Evolutionary conservation across 2,329 filamentous ascomycete species (phyloP).

Genomic region (Neonectria hederae): DNA sequence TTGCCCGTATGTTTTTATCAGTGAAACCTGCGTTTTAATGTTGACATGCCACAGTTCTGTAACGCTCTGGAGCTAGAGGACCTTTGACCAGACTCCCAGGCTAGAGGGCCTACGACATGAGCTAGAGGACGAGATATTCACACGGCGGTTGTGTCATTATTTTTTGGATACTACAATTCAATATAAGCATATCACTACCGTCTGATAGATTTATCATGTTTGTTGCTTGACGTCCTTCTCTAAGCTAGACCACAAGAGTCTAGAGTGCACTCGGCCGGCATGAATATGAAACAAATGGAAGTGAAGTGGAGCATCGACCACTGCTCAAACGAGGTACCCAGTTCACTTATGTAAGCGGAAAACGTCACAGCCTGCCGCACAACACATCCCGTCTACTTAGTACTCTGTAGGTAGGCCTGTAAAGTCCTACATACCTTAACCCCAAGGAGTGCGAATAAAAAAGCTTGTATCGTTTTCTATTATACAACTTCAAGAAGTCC

Average conservation of each 20-base stretch:
- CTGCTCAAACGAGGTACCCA: background rate
- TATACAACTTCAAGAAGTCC: too few relatives aligned
- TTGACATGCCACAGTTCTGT: background rate
- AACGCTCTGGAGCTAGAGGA: background rate
- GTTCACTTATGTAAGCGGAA: background rate
- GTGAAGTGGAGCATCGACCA: background rate
- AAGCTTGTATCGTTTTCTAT: too few relatives aligned
- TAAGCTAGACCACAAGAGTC: too few relatives aligned
- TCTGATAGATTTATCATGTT: too few relatives aligned
- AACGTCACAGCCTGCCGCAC: background rate
- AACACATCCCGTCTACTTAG: too few relatives aligned
- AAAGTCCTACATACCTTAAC: background rate
- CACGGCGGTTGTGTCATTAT: background rate
- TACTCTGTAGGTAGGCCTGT: too few relatives aligned
- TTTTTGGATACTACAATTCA: background rate
- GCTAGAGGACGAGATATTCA: background rate
- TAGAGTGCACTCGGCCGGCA: background rate
- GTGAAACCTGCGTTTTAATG: background rate
- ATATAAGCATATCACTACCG: background rate
- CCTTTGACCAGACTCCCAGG: too few relatives aligned
- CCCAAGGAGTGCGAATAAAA: background rate
- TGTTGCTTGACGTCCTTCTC: background rate
- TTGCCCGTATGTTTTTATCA: background rate
- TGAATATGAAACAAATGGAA: background rate
- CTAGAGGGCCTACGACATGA: background rate